Conservation (phyloP, 2,329 filamentous ascomycete species). For the Zymoseptoria crescenta region DNA sequence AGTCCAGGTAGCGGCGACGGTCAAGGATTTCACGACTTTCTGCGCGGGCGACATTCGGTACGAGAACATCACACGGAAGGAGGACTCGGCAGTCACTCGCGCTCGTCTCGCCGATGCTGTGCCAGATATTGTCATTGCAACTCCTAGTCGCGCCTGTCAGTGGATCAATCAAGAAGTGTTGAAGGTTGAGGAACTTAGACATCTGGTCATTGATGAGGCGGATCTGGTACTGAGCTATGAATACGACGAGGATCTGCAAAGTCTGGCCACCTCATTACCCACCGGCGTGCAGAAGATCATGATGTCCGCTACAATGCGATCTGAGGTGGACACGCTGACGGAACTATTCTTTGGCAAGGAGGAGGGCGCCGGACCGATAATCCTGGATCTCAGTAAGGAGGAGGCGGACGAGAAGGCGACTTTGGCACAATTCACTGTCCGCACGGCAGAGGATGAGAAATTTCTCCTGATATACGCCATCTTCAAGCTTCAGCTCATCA, state of each 20-base stretch:
- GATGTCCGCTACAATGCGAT: constrained; percentile 86
- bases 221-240: constrained; percentile 91
- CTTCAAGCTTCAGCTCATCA: constrained; percentile 88
- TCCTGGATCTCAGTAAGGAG: constrained; percentile 75
- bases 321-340: constrained; percentile 79
- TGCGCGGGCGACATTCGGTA: constrained; percentile 76
- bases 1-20: constrained; percentile 75
- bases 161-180: constrained; percentile 69
- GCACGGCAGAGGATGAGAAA: constrained; percentile 95
- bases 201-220: constrained; percentile 87
- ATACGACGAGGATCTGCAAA: constrained; percentile 82
- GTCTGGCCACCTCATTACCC: constrained; percentile 67
- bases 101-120: constrained; percentile 69
- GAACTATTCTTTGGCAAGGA: constrained; percentile 69
- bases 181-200: constrained; percentile 60
- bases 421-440: constrained; percentile 81
- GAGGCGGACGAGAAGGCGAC: constrained; percentile 51
- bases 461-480: constrained; percentile 89
- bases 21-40: constrained; percentile 70
- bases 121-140: constrained; percentile 86
- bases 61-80: constrained; percentile 82
- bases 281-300: constrained; percentile 83
- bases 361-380: constrained; percentile 45
- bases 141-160: constrained; percentile 72
- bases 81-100: constrained; percentile 80